These are phyloP conservation scores for Fusarium domesticum DNA, from an alignment of 2,329 filamentous ascomycete species.

Conservation along the genomic window DNA sequence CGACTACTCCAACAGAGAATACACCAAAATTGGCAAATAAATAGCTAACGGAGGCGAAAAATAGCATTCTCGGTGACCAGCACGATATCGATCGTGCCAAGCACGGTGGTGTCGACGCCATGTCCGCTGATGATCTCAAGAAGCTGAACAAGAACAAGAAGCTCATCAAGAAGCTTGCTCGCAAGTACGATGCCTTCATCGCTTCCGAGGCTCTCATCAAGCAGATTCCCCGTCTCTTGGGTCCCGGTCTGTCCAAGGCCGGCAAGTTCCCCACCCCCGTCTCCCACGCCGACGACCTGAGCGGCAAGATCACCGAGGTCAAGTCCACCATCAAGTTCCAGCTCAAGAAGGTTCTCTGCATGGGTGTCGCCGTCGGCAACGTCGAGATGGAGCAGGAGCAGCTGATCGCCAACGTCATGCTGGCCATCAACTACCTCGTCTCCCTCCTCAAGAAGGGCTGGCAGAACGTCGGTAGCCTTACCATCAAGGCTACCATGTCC, in stretches of 20 bases:
- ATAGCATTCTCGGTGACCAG: slow-evolving; percentile 64
- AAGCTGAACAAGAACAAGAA: slow-evolving; percentile 99
- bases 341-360: slow-evolving; percentile 99
- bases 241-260: slow-evolving; percentile 97
- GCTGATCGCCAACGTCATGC: slow-evolving; percentile 97
- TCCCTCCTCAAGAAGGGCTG: slow-evolving; percentile 99
- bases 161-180: slow-evolving; percentile 99
- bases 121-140: slow-evolving; percentile 98
- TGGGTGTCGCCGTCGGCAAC: slow-evolving; percentile 99
- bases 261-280: slow-evolving; percentile 99
- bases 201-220: slow-evolving; percentile 97
- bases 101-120: slow-evolving; percentile 97
- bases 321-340: slow-evolving; percentile 99
- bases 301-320: slow-evolving; percentile 96
- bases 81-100: slow-evolving; percentile 99
- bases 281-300: slow-evolving; percentile 92
- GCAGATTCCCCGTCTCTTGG: slow-evolving; percentile 99
- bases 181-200: slow-evolving; percentile 99
- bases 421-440: slow-evolving; percentile 99
- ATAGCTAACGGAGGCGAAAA: too few species aligned
- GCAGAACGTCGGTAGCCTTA: slow-evolving; percentile 99
- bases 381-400: slow-evolving; percentile 96
- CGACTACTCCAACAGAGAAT: slow-evolving; percentile 6
- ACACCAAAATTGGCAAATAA: too few species aligned
- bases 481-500: slow-evolving; percentile 99